Evolutionary conservation across 2,329 filamentous ascomycete species (phyloP).

Genomic region (Penicillium sp.): DNA sequence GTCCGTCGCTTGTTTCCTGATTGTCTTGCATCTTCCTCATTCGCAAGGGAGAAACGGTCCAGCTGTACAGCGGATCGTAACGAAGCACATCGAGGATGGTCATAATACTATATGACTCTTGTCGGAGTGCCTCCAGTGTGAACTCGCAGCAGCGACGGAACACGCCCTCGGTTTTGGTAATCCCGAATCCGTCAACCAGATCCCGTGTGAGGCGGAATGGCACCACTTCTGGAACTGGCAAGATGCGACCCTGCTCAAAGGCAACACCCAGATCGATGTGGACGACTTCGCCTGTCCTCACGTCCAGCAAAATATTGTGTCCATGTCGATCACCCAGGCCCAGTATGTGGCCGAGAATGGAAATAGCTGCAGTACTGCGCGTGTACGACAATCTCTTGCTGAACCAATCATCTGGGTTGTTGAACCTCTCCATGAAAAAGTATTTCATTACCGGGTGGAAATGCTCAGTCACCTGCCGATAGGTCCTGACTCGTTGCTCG

Average conservation of each 20-base stretch:
- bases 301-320: constrained; percentile 92
- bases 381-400: constrained; percentile 83
- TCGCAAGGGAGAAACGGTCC: constrained; percentile 73
- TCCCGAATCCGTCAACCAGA: constrained; percentile 94
- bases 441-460: constrained; percentile 93
- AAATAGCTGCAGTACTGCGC: constrained; percentile 87
- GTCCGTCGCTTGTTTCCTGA: constrained; percentile 41
- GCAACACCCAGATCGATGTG: constrained; percentile 97
- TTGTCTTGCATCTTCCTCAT: constrained; percentile 62
- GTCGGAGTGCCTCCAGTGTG: constrained; percentile 86
- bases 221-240: constrained; percentile 91
- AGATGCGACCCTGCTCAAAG: constrained; percentile 92
- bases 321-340: constrained; percentile 92
- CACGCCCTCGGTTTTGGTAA: constrained; percentile 89
- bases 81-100: constrained; percentile 94
- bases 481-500: constrained; percentile 67
- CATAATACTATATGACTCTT: constrained; percentile 96
- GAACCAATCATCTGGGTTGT: constrained; percentile 96
- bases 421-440: constrained; percentile 94
- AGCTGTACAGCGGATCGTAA: constrained; percentile 96
- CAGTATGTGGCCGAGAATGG: constrained; percentile 87
- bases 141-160: constrained; percentile 98
- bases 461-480: constrained; percentile 68
- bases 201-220: constrained; percentile 93
- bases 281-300: constrained; percentile 83